Conservation (phyloP, 106 monocot genomes). For the Dioscorea alata region DNA sequence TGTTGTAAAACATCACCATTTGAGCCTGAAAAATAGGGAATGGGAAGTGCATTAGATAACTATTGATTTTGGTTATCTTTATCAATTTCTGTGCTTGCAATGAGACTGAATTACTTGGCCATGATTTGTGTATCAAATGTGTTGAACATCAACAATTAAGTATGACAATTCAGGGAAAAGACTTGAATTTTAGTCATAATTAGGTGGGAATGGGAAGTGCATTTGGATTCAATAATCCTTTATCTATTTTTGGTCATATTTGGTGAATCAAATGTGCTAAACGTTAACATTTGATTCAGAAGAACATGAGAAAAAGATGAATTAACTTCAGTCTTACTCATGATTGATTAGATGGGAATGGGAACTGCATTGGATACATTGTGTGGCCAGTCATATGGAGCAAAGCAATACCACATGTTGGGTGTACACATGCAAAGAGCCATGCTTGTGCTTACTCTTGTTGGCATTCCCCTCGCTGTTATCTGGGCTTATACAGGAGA, state of each 20-base stretch:
- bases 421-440: conserved; percentile 69
- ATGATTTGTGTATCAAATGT: too few relatives aligned
- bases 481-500: conserved; percentile 44
- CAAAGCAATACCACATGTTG: conserved; percentile 42
- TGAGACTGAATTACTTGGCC: too few relatives aligned
- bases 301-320: too few relatives aligned
- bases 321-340: neutral
- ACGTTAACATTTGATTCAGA: too few relatives aligned
- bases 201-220: conserved; percentile 42
- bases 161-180: too few relatives aligned
- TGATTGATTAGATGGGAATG: conserved; percentile 31
- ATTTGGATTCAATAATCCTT: too few relatives aligned
- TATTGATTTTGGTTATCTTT: neutral
- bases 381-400: conserved; percentile 62
- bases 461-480: conserved; percentile 39
- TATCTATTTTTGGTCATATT: too few relatives aligned
- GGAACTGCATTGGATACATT: conserved; percentile 53
- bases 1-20: too few relatives aligned
- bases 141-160: too few relatives aligned
- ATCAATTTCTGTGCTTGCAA: too few relatives aligned
- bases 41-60: conserved; percentile 6
- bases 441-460: conserved; percentile 34
- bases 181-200: neutral
- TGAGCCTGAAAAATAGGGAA: neutral
- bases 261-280: too few relatives aligned